Percentiles rank a stretch among this genome's conserved stretches.
Evolutionary conservation across 2,329 filamentous ascomycete species (phyloP).

Genomic region (Aspergillus ibericus): DNA sequence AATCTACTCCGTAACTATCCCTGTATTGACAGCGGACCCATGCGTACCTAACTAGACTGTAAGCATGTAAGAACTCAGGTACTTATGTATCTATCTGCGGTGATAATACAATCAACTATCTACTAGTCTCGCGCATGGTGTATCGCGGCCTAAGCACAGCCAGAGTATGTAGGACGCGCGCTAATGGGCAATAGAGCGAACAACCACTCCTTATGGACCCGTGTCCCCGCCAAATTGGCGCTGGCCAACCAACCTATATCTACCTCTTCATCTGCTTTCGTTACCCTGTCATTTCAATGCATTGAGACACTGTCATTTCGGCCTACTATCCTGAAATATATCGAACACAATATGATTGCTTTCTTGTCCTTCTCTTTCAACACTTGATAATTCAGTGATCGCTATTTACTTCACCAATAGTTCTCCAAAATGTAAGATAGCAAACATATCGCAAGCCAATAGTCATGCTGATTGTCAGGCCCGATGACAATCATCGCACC

Average conservation of each 20-base stretch:
- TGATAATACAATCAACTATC: background rate
- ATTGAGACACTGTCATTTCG: background rate
- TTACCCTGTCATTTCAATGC: background rate
- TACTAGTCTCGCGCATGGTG: background rate
- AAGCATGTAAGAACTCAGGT: background rate
- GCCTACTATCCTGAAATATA: background rate
- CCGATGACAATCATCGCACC: conserved; percentile 3
- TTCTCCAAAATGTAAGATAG: conserved; percentile 6
- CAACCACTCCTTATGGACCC: background rate
- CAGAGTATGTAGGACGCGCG: conserved; percentile 10
- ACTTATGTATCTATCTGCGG: background rate
- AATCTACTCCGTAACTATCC: no score
- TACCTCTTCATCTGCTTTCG: background rate
- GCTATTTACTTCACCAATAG: background rate
- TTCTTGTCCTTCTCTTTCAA: background rate
- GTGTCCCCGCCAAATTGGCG: background rate
- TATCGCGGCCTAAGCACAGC: conserved; percentile 2
- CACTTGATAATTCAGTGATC: background rate
- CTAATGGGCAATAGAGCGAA: background rate
- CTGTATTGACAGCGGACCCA: no score
- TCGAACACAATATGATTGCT: background rate
- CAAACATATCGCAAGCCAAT: background rate
- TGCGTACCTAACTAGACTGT: background rate
- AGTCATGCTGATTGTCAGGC: conserved; percentile 9
- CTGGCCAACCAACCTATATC: background rate